Percentiles rank a stretch among this genome's conserved stretches.
Conservation (phyloP, 768 basidiomycete species). For the Sporobolomyces pararoseus region DNA sequence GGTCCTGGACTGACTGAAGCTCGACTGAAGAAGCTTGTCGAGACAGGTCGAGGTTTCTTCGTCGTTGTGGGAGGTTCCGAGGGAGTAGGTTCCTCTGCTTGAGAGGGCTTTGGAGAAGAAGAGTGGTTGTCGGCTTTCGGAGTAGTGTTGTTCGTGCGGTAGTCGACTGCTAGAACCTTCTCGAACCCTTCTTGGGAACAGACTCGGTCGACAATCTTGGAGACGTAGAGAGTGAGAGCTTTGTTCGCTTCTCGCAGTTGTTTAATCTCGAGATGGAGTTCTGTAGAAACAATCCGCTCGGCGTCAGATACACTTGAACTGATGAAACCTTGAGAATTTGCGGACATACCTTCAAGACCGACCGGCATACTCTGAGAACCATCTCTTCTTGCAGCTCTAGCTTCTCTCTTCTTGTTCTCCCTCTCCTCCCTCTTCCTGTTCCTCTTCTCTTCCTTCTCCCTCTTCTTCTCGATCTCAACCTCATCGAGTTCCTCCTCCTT, state of each 20-base stretch:
- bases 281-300: neutral
- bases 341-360: constrained; percentile 6
- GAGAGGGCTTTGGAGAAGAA: too few relatives aligned
- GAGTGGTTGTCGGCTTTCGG: constrained; percentile 17
- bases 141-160: constrained; percentile 19
- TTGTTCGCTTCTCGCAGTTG: constrained; percentile 44
- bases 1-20: constrained; percentile 41
- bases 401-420: constrained; percentile 20
- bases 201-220: constrained; percentile 96
- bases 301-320: too few relatives aligned
- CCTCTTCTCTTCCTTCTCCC: constrained; percentile 20
- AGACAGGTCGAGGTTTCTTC: constrained; percentile 19
- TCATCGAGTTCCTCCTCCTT: constrained; percentile 23
- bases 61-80: neutral
- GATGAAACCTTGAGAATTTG: too few relatives aligned
- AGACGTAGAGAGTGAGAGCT: constrained; percentile 87
- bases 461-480: constrained; percentile 1
- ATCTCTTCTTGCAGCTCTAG: constrained; percentile 19
- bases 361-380: constrained; percentile 15
- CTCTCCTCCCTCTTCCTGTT: constrained; percentile 14
- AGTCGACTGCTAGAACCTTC: constrained; percentile 85
- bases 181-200: constrained; percentile 95
- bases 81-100: neutral
- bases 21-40: constrained; percentile 36
- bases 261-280: constrained; percentile 33